Conservation (phyloP, 2,329 filamentous ascomycete species). For the Periconia macrospinosa region DNA sequence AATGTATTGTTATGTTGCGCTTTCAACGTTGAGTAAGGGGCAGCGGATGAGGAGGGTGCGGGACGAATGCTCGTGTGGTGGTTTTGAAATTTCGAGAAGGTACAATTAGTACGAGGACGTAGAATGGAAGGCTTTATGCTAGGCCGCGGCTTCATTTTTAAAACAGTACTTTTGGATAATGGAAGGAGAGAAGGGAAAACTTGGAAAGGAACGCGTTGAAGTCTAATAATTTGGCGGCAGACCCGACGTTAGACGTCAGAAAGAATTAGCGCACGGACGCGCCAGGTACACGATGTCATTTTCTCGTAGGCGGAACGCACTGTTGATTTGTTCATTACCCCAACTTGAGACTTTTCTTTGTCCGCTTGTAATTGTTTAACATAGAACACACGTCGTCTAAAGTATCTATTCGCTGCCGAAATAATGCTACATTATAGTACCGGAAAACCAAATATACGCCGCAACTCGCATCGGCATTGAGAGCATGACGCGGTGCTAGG, state of each 20-base stretch:
- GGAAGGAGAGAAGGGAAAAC: neutral
- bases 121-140: slow-evolving; percentile 1
- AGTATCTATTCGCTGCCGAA: no score
- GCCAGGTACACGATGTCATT: slow-evolving; percentile 30
- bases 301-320: slow-evolving; percentile 6
- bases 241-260: neutral
- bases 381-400: no score
- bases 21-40: neutral
- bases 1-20: neutral
- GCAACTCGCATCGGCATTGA: slow-evolving; percentile 5
- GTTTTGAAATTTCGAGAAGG: slow-evolving; percentile 1
- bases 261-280: neutral
- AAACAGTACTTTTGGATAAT: neutral
- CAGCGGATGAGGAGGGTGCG: neutral
- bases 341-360: no score
- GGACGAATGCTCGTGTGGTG: slow-evolving; percentile 1
- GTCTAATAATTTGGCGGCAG: neutral
- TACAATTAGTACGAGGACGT: neutral
- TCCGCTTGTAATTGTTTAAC: no score
- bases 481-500: slow-evolving; percentile 15
- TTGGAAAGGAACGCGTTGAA: neutral
- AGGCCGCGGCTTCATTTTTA: slow-evolving; percentile 27
- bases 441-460: no score
- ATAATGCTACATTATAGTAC: no score
- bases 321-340: no score